A percentile compares a stretch with the other conserved stretches of the same genome.
These are phyloP conservation scores for Polytrichum commune DNA, from an alignment of 225 moss, liverwort and hornwort species.

Conservation along the genomic window DNA sequence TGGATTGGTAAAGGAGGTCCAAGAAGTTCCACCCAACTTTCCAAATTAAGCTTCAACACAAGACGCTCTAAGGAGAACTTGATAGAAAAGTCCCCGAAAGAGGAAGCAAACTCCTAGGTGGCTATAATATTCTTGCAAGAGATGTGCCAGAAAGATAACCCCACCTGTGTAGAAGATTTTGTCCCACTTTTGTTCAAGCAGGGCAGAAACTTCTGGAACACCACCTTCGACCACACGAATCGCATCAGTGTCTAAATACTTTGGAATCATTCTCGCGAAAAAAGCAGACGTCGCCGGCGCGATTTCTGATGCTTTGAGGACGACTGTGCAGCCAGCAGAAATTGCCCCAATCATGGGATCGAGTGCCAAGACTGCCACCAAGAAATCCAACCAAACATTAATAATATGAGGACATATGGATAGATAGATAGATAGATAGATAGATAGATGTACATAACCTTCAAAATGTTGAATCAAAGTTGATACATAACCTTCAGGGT, in stretches of 20 bases:
- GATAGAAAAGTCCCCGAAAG: too few relatives aligned
- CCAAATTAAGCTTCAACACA: too few relatives aligned
- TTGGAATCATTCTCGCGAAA: conserved; percentile 52
- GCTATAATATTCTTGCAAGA: not conserved
- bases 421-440: not conserved
- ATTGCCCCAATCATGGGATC: conserved; percentile 70
- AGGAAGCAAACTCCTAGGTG: too few relatives aligned
- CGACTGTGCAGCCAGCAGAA: conserved; percentile 64
- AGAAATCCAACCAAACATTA: conserved; percentile 1
- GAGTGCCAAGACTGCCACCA: conserved; percentile 54
- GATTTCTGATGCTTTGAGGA: conserved; percentile 71
- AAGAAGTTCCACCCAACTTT: too few relatives aligned
- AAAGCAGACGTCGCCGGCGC: conserved; percentile 59
- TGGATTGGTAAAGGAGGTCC: too few relatives aligned
- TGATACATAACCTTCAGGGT: too few relatives aligned
- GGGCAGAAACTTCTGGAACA: conserved; percentile 53
- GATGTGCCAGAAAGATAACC: not conserved
- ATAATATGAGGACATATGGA: not conserved
- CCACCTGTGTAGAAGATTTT: conserved; percentile 91
- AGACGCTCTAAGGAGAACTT: too few relatives aligned
- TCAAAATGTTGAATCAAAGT: too few relatives aligned
- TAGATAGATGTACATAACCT: too few relatives aligned
- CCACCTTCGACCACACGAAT: conserved; percentile 81
- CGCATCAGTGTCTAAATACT: conserved; percentile 60
- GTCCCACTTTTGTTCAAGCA: conserved; percentile 84